These are phyloP conservation scores for Taphrina confusa DNA, from an alignment of 1,139 yeast species.

Conservation along the genomic window DNA sequence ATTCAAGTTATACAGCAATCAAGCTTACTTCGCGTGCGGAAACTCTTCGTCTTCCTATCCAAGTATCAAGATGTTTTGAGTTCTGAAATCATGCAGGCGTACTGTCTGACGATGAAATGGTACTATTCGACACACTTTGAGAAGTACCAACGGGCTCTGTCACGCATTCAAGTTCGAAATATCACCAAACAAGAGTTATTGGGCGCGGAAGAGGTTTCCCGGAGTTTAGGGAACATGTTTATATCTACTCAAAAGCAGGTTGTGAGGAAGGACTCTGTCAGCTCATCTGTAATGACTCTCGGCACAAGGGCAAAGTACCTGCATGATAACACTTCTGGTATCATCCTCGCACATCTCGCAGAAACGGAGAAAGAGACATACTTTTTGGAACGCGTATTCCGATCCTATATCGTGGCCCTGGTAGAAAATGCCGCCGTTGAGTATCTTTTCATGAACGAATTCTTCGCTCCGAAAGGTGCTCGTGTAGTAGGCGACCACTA, in stretches of 20 bases:
- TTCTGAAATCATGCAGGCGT: constrained; percentile 73
- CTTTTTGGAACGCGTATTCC: constrained; percentile 41
- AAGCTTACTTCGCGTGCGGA: constrained; percentile 61
- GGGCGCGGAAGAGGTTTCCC: constrained; percentile 48
- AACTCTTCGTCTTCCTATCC: constrained; percentile 60
- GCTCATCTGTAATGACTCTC: constrained; percentile 13
- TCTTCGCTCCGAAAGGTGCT: constrained; percentile 53
- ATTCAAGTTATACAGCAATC: constrained; percentile 73
- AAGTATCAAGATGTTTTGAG: constrained; percentile 65
- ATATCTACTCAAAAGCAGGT: constrained; percentile 10
- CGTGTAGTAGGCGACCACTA: constrained; percentile 52
- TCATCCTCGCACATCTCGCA: constrained; percentile 48
- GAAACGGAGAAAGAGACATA: constrained; percentile 70
- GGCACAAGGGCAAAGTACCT: constrained; percentile 35
- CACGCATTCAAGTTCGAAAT: constrained; percentile 57
- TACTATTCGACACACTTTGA: constrained; percentile 79
- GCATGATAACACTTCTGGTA: constrained; percentile 27
- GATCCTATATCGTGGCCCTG: constrained; percentile 71
- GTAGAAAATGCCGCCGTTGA: constrained; percentile 78
- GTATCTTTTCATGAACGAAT: constrained; percentile 69
- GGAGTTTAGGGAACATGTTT: constrained; percentile 26
- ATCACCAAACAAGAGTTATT: constrained; percentile 59
- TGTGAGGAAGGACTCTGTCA: constrained; percentile 4
- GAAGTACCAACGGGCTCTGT: constrained; percentile 74
- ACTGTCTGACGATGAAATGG: constrained; percentile 88